phyloP scores from a whole-genome alignment of 2,329 filamentous ascomycete genomes.

The Phyllosticta ampelicida region DNA sequence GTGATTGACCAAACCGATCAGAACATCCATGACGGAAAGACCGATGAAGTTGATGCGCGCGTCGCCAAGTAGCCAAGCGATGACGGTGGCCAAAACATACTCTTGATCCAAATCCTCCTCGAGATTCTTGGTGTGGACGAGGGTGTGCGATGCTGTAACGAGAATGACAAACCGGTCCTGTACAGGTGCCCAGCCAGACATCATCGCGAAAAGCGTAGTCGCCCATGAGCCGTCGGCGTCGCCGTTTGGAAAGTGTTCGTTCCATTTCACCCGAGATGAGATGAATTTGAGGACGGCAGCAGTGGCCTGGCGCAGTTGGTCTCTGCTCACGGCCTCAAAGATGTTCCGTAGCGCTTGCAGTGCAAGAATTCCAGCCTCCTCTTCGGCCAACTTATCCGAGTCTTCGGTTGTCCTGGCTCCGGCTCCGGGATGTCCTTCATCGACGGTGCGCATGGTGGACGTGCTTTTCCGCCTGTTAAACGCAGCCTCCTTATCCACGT shows the following conservation, averaged over 20 bases:
- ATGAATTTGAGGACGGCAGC: conserved; percentile 66
- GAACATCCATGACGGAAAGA: conserved; percentile 88
- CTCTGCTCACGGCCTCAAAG: conserved; percentile 69
- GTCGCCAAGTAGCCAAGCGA: conserved; percentile 63
- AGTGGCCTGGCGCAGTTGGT: conserved; percentile 71
- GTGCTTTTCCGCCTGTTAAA: conserved; percentile 63
- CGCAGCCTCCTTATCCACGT: conserved; percentile 53
- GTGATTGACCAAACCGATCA: conserved; percentile 75
- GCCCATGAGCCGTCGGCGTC: conserved; percentile 57
- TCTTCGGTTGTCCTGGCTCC: conserved; percentile 75
- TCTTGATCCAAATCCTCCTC: conserved; percentile 66
- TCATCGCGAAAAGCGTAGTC: conserved; percentile 66
- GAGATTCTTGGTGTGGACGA: conserved; percentile 56
- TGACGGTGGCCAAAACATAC: conserved; percentile 62
- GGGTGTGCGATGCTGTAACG: conserved; percentile 65
- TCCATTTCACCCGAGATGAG: conserved; percentile 22
- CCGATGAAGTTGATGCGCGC: conserved; percentile 92
- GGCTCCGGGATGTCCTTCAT: conserved; percentile 54
- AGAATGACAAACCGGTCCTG: conserved; percentile 90
- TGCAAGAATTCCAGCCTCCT: conserved; percentile 75
- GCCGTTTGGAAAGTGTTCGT: conserved; percentile 26
- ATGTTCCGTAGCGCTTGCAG: conserved; percentile 79
- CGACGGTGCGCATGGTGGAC: conserved; percentile 64
- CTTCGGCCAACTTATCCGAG: conserved; percentile 79
- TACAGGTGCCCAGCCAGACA: conserved; percentile 81